Conservation (phyloP, 2,329 filamentous ascomycete species). For the Amphichorda felina region DNA sequence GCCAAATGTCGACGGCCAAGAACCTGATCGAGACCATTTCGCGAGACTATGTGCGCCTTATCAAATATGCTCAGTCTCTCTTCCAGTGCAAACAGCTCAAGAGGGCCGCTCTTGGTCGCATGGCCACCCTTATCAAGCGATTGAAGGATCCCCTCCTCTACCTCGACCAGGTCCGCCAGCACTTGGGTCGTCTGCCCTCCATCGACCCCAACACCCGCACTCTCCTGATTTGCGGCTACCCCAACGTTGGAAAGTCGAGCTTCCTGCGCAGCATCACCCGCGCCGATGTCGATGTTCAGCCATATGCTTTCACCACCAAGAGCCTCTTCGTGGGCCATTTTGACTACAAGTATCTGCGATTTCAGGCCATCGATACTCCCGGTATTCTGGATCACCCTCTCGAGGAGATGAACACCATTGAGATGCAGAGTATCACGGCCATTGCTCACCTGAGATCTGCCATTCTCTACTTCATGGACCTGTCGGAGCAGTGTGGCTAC, state of each 20-base stretch:
- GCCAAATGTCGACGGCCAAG: constrained; percentile 90
- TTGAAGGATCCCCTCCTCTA: constrained; percentile 92
- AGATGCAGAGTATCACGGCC: constrained; percentile 96
- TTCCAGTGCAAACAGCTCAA: constrained; percentile 99
- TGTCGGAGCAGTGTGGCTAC: constrained; percentile 94
- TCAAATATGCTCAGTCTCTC: constrained; percentile 88
- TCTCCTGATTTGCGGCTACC: constrained; percentile 91
- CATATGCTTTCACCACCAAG: constrained; percentile 98
- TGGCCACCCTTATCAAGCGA: constrained; percentile 93
- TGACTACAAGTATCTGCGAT: constrained; percentile 64
- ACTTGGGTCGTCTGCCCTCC: constrained; percentile 91
- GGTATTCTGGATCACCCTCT: constrained; percentile 95
- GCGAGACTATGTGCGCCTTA: constrained; percentile 85
- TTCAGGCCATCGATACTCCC: constrained; percentile 87
- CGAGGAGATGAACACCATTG: constrained; percentile 99
- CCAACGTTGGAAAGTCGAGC: constrained; percentile 94
- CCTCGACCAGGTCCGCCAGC: constrained; percentile 83
- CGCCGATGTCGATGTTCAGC: constrained; percentile 93
- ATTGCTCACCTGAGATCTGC: constrained; percentile 93
- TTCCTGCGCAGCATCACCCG: constrained; percentile 87
- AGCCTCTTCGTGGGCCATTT: constrained; percentile 95
- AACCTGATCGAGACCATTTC: constrained; percentile 93
- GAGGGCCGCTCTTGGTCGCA: constrained; percentile 87
- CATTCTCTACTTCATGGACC: constrained; percentile 96
- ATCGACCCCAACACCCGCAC: constrained; percentile 98